Evolutionary conservation across 441 rosid genomes (phyloP), one percentile per base, ranked within the genome.

Genomic region (Sinapis alba): DNA sequence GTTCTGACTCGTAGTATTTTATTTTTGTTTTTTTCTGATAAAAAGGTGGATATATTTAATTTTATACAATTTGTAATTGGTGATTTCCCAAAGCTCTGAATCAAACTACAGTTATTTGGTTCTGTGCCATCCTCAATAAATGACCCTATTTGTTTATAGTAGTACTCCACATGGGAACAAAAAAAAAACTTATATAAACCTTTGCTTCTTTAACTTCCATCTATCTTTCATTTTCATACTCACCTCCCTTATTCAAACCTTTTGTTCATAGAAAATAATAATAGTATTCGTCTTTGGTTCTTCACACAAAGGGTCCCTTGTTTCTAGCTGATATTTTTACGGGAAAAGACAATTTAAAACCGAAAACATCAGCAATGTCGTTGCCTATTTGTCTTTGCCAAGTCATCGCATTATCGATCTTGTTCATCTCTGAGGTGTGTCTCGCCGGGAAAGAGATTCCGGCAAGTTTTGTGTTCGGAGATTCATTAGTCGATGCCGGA

Each of bases 401-500:
- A 76, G 54, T 56, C 41, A 5, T 69, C 7, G 18, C 71, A 20
- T 9, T 62, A 12, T 41, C 15, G 2, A 4, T 56, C 54, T 41
- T 69, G 1, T 56, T 53, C 65, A 38, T 27, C 58, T 13, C n/a
- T 26, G 85, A 72, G 41, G 30, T 27, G 83, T 85, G 23, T 62
- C 43, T 59, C 26, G 80, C 75, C 7, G 67, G 62, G 0, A 23
- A 28, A 5, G 6, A 43, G 1, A 23, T 81, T 45, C 84, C 87
- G 5, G 96, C 91, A 0, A 84, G 50, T 69, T 92, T 92, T 59
- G 85, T 90, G 7, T 89, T 90, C 20, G 98, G 98, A 4, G 94
- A 90, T 69, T 92, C 96, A 1, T 74, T 92, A 53, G 93, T 89
- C 6, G 96, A 90, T 54, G 88, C 23, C 7, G 96, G 98, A 60